Conservation (phyloP, 129 eudicot genomes). For the Heracleum sosnowskyi region DNA sequence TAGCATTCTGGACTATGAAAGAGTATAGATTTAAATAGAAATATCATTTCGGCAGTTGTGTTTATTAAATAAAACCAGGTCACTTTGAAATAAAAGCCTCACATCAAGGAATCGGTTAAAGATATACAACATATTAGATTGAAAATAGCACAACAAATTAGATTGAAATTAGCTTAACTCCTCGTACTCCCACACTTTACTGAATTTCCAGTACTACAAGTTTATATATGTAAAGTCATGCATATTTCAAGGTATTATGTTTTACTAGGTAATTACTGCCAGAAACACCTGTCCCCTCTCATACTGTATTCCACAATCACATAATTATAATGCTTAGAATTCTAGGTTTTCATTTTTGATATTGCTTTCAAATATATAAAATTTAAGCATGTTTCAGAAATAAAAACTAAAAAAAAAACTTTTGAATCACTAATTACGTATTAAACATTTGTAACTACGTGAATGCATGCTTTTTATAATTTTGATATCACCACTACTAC, state of each 20-base stretch:
- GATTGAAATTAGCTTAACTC: background rate
- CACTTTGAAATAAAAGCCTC: background rate
- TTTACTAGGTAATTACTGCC: background rate
- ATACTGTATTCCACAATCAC: background rate
- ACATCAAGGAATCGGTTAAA: no score
- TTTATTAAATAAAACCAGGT: background rate
- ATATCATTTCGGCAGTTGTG: background rate
- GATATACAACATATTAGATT: background rate
- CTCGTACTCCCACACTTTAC: background rate
- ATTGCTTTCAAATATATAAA: background rate
- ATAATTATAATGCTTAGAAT: background rate
- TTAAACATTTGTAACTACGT: background rate
- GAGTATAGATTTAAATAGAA: background rate
- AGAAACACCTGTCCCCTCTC: background rate
- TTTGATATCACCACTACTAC: background rate
- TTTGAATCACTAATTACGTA: background rate
- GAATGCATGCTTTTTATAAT: background rate
- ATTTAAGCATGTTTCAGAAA: background rate
- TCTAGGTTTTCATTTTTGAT: background rate
- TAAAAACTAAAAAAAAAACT: background rate
- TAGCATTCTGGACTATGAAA: background rate
- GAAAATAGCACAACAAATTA: no score
- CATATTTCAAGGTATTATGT: background rate
- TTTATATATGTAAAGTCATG: background rate
- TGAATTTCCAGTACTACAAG: background rate